These are phyloP conservation scores for Pleurozium schreberi DNA, from an alignment of 225 moss, liverwort and hornwort species.

Conservation along the genomic window DNA sequence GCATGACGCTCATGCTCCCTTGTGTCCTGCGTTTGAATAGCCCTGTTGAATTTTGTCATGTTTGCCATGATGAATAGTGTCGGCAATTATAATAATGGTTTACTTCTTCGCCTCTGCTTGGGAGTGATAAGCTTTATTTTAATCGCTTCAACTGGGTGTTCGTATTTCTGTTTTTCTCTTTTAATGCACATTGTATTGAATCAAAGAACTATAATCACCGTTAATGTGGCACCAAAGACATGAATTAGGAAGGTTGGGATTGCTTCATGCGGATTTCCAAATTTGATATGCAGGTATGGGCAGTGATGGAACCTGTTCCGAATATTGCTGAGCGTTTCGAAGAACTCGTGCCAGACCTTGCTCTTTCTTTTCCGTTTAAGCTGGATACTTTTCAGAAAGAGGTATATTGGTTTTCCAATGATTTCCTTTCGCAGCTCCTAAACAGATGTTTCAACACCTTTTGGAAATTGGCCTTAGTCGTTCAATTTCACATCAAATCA, in stretches of 20 bases:
- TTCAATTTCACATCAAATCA: not conserved
- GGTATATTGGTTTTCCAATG: slow-evolving; percentile 13
- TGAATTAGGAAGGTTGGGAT: not conserved
- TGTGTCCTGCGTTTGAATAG: not conserved
- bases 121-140: not conserved
- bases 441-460: not conserved
- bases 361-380: slow-evolving; percentile 83
- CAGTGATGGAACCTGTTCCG: slow-evolving; percentile 82
- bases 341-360: slow-evolving; percentile 91
- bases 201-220: not conserved
- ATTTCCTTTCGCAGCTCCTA: not conserved
- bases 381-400: slow-evolving; percentile 95
- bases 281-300: slow-evolving; percentile 62
- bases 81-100: not conserved
- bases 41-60: not conserved
- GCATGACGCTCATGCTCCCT: not conserved
- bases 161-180: not conserved
- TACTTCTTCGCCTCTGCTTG: not conserved
- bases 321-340: slow-evolving; percentile 62
- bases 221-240: not conserved
- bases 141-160: not conserved
- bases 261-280: not conserved
- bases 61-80: not conserved
- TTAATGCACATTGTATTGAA: not conserved
- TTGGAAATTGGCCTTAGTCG: not conserved